Evolutionary conservation across 1,284 basidiomycete genomes (phyloP), one percentile per base, ranked within the genome.

Genomic region (Cutaneotrichosporon sp.): DNA sequence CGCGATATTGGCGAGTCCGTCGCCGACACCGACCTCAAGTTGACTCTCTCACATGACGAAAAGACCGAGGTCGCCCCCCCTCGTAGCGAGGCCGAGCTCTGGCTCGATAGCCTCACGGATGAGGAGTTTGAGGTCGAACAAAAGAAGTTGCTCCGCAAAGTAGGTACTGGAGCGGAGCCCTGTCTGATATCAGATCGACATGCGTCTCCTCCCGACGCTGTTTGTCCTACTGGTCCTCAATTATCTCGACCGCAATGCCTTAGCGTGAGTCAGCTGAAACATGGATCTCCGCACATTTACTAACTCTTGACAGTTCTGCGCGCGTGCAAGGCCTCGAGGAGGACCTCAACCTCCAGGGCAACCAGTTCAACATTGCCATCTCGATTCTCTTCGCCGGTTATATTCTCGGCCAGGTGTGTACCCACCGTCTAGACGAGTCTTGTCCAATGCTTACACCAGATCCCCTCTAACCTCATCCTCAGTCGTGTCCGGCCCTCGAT

Each of bases 371-470:
- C 43, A 71, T 66, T 3, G 64, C 63, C 25, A 61, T 75, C 32
- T 65, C 64, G 4, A 67, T 75, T 49, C 67, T 75, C 33, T 75
- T 63, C 54, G 65, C 64, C 17, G 66, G 68, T 22, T 74, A 74
- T 59, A 66, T 67, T 25, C 49, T 67, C 20, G 55, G 70, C 53
- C 66, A 71, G 46, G 61, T 62, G 5, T 17, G 33, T n/a, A 3
- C 7, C 7, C 33, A 12, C 9, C 17, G 33, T 12, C 33, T 14
- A 6, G 17, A 17, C 33, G 14, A n/a, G 17, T 34, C 7, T n/a
- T n/a, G n/a, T n/a, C n/a, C n/a, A n/a, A n/a, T n/a, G n/a, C n/a
- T n/a, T n/a, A n/a, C n/a, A n/a, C n/a, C 6, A 38, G 37, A 38
- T 38, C 37, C 37, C 37, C 22, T 47, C 64, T 6, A 55, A 62